Evolutionary conservation across 2,329 filamentous ascomycete species (phyloP).

Genomic region (Coniella lustricola): DNA sequence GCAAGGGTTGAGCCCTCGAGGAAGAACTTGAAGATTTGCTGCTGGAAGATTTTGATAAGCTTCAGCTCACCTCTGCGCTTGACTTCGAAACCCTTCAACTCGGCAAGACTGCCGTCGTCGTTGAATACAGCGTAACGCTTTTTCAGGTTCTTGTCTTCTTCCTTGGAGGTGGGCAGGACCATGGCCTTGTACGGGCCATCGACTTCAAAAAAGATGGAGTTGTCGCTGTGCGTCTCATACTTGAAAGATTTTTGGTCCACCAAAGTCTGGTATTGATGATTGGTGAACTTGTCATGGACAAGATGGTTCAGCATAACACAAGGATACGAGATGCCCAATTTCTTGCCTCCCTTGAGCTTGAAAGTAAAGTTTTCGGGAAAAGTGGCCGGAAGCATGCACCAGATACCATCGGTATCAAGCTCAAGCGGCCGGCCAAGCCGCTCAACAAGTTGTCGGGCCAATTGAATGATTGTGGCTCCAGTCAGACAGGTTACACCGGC

Average conservation of each 20-base stretch:
- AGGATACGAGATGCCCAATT: slow-evolving; percentile 91
- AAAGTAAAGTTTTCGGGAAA: slow-evolving; percentile 97
- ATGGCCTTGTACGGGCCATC: slow-evolving; percentile 97
- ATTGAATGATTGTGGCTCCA: slow-evolving; percentile 91
- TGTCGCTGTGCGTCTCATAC: slow-evolving; percentile 96
- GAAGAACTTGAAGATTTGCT: slow-evolving; percentile 99
- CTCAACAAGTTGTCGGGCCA: slow-evolving; percentile 89
- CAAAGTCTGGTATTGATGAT: slow-evolving; percentile 93
- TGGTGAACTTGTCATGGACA: slow-evolving; percentile 90
- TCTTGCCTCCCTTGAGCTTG: slow-evolving; percentile 92
- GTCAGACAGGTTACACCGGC: slow-evolving; percentile 96
- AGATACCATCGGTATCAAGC: slow-evolving; percentile 97
- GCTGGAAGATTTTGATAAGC: slow-evolving; percentile 99
- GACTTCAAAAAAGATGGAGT: slow-evolving; percentile 99
- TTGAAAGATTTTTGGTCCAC: slow-evolving; percentile 71
- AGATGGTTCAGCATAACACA: slow-evolving; percentile 99
- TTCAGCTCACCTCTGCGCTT: slow-evolving; percentile 97
- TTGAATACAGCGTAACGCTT: slow-evolving; percentile 99
- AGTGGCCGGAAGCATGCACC: slow-evolving; percentile 95
- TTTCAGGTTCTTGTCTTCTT: slow-evolving; percentile 99
- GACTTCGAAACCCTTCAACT: slow-evolving; percentile 95
- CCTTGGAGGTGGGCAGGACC: slow-evolving; percentile 94
- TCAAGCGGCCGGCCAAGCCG: slow-evolving; percentile 87
- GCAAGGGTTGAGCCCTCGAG: slow-evolving; percentile 79
- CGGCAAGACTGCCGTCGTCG: slow-evolving; percentile 88